These are phyloP conservation scores for Mycena polygramma DNA, from an alignment of 768 basidiomycete genomes.

Conservation along the genomic window DNA sequence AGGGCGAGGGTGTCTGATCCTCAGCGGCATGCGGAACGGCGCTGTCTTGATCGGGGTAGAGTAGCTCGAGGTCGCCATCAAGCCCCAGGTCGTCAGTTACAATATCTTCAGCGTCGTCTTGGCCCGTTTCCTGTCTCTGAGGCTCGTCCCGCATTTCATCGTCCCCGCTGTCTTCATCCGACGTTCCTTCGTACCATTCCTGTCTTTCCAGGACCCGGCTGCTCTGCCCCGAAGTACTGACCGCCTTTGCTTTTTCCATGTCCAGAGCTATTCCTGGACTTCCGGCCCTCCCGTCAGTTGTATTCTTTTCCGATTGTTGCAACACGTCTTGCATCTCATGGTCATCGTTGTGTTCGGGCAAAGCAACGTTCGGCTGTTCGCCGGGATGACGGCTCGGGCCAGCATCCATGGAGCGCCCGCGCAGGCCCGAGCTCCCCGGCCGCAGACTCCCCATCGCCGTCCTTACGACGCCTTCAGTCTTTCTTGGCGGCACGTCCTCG, in stretches of 20 bases:
- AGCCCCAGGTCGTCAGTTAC: not conserved
- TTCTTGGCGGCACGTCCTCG: not conserved
- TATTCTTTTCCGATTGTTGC: too few species aligned
- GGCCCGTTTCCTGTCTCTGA: not conserved
- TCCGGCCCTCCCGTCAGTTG: too few species aligned
- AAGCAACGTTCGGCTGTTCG: too few species aligned
- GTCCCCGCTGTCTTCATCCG: not conserved
- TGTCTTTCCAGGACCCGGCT: too few species aligned
- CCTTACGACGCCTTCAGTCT: not conserved
- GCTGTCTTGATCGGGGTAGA: conserved; percentile 10
- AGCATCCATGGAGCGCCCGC: not conserved
- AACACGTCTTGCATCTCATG: too few species aligned
- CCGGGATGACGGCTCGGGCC: too few species aligned
- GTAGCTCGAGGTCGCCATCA: conserved; percentile 19
- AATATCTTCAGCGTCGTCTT: not conserved
- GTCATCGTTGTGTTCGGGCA: too few species aligned
- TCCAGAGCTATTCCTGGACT: too few species aligned
- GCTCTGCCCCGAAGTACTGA: too few species aligned
- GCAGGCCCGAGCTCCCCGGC: not conserved
- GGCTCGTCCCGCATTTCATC: not conserved
- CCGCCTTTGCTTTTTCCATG: too few species aligned
- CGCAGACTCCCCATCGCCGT: conserved; percentile 11
- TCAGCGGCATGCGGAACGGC: too few species aligned
- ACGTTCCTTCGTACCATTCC: not conserved
- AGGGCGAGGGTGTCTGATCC: too few species aligned